Percentiles rank a stretch among this genome's conserved stretches.
Conservation (phyloP, 2,329 filamentous ascomycete genomes). For the Fusarium abutilonis region DNA sequence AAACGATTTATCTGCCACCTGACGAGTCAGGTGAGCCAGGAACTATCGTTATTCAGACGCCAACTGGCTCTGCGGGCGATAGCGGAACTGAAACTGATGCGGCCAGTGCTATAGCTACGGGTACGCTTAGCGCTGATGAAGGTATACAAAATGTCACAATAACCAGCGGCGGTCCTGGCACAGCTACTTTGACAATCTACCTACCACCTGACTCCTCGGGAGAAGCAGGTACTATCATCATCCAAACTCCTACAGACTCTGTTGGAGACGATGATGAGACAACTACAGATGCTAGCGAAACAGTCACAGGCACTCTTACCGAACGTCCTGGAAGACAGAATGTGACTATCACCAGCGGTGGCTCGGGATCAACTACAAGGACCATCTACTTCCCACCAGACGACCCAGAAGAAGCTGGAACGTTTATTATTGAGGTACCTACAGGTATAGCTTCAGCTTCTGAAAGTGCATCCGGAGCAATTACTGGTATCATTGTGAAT, state of each 20-base stretch:
- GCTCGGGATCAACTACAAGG: background rate
- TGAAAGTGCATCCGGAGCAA: background rate
- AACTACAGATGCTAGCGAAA: background rate
- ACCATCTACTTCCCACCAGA: conserved; percentile 4
- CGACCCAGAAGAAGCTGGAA: background rate
- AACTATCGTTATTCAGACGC: conserved; percentile 6
- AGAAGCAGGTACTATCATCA: background rate
- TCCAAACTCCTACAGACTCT: background rate
- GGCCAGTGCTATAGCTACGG: background rate
- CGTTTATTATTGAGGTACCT: conserved; percentile 11
- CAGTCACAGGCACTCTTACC: background rate
- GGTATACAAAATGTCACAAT: background rate
- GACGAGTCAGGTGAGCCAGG: background rate
- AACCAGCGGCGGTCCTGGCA: background rate
- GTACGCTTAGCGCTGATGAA: background rate
- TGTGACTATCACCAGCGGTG: background rate
- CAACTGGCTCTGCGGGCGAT: background rate
- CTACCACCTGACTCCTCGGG: background rate
- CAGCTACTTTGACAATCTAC: background rate
- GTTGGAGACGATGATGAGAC: background rate
- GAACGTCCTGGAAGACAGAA: background rate
- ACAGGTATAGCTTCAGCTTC: background rate
- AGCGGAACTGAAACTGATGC: background rate
- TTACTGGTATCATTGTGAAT: background rate
- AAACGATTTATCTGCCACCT: background rate